Percentiles rank a stretch among this genome's conserved stretches.
Evolutionary conservation across 2,329 filamentous ascomycete genomes (phyloP).

Genomic region (Aureobasidium sp.): DNA sequence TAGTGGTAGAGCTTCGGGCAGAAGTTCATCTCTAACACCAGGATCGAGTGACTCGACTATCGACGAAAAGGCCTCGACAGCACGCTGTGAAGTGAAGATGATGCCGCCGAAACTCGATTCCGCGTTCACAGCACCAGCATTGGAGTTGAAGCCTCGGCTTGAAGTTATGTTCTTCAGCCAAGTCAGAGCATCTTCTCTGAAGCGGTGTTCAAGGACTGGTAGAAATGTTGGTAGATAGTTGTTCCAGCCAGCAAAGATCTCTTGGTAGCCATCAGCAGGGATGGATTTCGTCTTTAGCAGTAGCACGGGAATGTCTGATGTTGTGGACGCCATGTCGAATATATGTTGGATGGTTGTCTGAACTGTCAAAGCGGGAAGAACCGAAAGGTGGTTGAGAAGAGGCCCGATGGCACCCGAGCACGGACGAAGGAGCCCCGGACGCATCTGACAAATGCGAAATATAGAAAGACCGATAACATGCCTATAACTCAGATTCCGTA

Average conservation of each 20-base stretch:
- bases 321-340: slow-evolving; percentile 1
- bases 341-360: slow-evolving; percentile 1
- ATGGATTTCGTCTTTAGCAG: slow-evolving; percentile 71
- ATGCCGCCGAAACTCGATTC: slow-evolving; percentile 59
- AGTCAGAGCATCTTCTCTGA: slow-evolving; percentile 53
- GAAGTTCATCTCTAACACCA: slow-evolving; percentile 29
- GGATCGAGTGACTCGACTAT: slow-evolving; percentile 49
- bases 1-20: slow-evolving; percentile 50
- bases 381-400: slow-evolving; percentile 7
- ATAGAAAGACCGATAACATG: slow-evolving; percentile 24
- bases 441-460: slow-evolving; percentile 16
- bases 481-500: slow-evolving; percentile 29
- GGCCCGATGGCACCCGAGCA: slow-evolving; percentile 8
- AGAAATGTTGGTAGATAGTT: slow-evolving; percentile 62
- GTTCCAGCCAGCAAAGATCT: slow-evolving; percentile 49
- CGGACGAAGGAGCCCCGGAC: slow-evolving; percentile 10
- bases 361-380: slow-evolving; percentile 8
- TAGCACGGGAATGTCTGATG: slow-evolving; percentile 49
- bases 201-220: slow-evolving; percentile 67
- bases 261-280: slow-evolving; percentile 65
- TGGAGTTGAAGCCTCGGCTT: slow-evolving; percentile 33
- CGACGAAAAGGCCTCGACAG: slow-evolving; percentile 68
- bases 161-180: slow-evolving; percentile 48
- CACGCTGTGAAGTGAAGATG: slow-evolving; percentile 77
- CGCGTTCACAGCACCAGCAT: slow-evolving; percentile 21